Conservation (phyloP, 1,139 yeast genomes). For the Taphrina flavorubra region DNA sequence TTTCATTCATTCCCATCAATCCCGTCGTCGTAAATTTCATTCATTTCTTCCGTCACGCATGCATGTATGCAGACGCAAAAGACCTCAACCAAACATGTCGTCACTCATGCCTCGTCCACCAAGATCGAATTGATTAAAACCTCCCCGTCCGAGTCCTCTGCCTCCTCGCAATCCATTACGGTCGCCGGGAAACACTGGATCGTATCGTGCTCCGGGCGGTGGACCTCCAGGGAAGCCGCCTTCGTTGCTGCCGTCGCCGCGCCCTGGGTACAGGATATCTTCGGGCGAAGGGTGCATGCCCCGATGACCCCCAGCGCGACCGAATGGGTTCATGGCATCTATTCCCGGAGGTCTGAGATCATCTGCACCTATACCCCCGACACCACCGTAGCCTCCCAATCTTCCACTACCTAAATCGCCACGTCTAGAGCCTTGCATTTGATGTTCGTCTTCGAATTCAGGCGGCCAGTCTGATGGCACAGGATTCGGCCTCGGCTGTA, state of each 20-base stretch:
- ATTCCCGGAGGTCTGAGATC: slow-evolving; percentile 48
- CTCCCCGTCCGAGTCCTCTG: slow-evolving; percentile 32
- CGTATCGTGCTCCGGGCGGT: slow-evolving; percentile 43
- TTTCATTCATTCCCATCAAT: not conserved
- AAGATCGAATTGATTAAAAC: slow-evolving; percentile 6
- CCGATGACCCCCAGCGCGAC: slow-evolving; percentile 41
- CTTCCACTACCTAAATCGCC: slow-evolving; percentile 25
- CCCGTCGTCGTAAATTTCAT: too few species aligned
- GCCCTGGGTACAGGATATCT: slow-evolving; percentile 46
- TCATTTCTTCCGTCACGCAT: too few species aligned
- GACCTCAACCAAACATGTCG: slow-evolving; percentile 6
- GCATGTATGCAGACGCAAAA: too few species aligned
- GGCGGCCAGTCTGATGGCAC: slow-evolving; percentile 44
- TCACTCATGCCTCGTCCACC: slow-evolving; percentile 11
- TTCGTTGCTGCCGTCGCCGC: slow-evolving; percentile 36
- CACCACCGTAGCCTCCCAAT: slow-evolving; percentile 16
- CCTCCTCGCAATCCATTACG: slow-evolving; percentile 28
- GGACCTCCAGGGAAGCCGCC: slow-evolving; percentile 25
- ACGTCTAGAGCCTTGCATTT: slow-evolving; percentile 42
- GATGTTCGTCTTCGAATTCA: slow-evolving; percentile 47
- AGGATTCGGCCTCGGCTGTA: slow-evolving; percentile 19
- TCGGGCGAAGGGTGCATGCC: slow-evolving; percentile 47
- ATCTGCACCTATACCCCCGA: slow-evolving; percentile 46
- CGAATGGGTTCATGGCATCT: slow-evolving; percentile 44
- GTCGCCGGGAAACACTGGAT: slow-evolving; percentile 44